Conservation (phyloP, 768 basidiomycete species). For the Tricholoma sp. region DNA sequence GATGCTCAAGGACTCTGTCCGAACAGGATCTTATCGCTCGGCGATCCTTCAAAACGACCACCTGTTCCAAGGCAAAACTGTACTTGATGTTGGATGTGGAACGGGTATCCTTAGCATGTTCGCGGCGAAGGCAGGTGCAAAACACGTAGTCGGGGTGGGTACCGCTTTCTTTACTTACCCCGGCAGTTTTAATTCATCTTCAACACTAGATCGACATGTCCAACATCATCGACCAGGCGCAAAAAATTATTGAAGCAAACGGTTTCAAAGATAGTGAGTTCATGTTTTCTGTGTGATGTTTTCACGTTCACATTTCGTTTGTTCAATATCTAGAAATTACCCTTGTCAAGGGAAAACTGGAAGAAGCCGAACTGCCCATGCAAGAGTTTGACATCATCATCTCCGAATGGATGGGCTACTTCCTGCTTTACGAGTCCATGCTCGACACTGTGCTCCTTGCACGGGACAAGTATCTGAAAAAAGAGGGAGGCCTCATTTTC, state of each 20-base stretch:
- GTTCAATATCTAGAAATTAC: slow-evolving; percentile 65
- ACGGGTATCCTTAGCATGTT: slow-evolving; percentile 99
- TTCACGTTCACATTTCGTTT: slow-evolving; percentile 6
- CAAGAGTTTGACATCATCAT: slow-evolving; percentile 97
- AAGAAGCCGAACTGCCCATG: slow-evolving; percentile 86
- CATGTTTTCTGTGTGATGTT: neutral
- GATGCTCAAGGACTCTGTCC: slow-evolving; percentile 96
- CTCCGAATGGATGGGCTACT: slow-evolving; percentile 99
- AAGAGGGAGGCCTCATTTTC: slow-evolving; percentile 84
- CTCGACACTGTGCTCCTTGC: slow-evolving; percentile 96
- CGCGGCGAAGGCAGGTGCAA: slow-evolving; percentile 92
- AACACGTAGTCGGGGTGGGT: slow-evolving; percentile 87
- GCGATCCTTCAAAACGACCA: slow-evolving; percentile 94
- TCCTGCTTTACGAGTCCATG: slow-evolving; percentile 99
- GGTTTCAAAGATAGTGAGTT: slow-evolving; percentile 89
- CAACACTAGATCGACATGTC: slow-evolving; percentile 92
- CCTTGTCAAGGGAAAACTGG: slow-evolving; percentile 96
- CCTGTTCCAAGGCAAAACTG: slow-evolving; percentile 94
- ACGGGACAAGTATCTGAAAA: slow-evolving; percentile 91
- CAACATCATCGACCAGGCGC: slow-evolving; percentile 98
- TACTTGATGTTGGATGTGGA: slow-evolving; percentile 97
- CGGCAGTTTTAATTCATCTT: slow-evolving; percentile 10
- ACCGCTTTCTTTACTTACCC: slow-evolving; percentile 1
- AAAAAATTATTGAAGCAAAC: slow-evolving; percentile 94
- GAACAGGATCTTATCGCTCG: slow-evolving; percentile 91